phyloP scores from a whole-genome alignment of 1,284 basidiomycete genomes.

The Exobasidium cylindrosporum region DNA sequence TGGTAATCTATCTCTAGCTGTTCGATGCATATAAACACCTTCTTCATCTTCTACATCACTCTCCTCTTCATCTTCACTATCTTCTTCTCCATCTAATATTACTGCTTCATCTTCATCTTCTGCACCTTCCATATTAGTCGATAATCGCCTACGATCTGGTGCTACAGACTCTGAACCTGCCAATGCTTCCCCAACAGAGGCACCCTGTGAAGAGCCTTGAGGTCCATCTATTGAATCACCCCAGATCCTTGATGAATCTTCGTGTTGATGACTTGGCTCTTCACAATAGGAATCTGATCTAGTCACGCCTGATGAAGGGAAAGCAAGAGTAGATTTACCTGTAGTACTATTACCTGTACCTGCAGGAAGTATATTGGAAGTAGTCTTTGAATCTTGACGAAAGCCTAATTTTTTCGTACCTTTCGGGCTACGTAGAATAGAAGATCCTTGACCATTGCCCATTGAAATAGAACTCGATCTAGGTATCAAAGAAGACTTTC shows the following conservation, averaged over 20 bases:
- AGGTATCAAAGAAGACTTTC: constrained; percentile 25
- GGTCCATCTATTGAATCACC: constrained; percentile 6
- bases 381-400: not conserved
- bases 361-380: not conserved
- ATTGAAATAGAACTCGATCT: constrained; percentile 1
- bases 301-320: not conserved
- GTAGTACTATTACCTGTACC: not conserved
- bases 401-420: not conserved
- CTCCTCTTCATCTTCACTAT: constrained; percentile 16
- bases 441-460: not conserved
- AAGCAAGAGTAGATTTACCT: not conserved
- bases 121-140: constrained; percentile 6
- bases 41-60: constrained; percentile 18
- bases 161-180: constrained; percentile 23
- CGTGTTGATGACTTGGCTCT: constrained; percentile 13
- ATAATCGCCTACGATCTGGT: constrained; percentile 8
- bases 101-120: constrained; percentile 1
- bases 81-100: not conserved
- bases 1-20: constrained; percentile 5
- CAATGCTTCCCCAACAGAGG: constrained; percentile 27
- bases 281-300: constrained; percentile 1
- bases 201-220: constrained; percentile 17
- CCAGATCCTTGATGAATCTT: constrained; percentile 4
- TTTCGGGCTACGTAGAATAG: not conserved
- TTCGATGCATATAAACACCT: constrained; percentile 41